phyloP scores from a whole-genome alignment of 352 stramenopile species.

The Thalassiosira livingstoniorum region DNA sequence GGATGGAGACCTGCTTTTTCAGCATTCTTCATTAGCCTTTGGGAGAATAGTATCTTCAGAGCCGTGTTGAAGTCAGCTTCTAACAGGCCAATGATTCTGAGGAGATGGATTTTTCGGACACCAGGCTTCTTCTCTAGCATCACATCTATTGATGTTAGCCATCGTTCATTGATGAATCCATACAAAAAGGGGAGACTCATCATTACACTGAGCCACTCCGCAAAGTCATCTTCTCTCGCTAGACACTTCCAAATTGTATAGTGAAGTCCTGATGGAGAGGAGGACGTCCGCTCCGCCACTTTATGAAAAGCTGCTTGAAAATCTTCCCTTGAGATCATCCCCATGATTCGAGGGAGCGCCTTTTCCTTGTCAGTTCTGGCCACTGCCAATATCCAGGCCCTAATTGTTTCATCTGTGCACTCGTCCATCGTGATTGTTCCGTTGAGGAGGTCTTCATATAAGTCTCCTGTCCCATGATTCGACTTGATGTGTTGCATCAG shows the following conservation, averaged over 20 bases:
- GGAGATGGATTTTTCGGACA: slow-evolving; percentile 35
- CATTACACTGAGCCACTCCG: too few species aligned
- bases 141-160: slow-evolving; percentile 2
- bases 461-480: not conserved
- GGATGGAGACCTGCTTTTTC: slow-evolving; percentile 6
- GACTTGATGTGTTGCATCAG: not conserved
- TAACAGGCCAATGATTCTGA: slow-evolving; percentile 53
- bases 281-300: not conserved
- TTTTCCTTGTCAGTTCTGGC: not conserved
- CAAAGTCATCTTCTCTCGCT: not conserved
- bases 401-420: not conserved
- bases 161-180: slow-evolving; percentile 14
- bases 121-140: slow-evolving; percentile 41
- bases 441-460: not conserved
- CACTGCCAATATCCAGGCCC: not conserved
- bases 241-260: not conserved
- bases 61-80: slow-evolving; percentile 40
- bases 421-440: not conserved
- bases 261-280: not conserved
- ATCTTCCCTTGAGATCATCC: not conserved
- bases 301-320: slow-evolving; percentile 7
- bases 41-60: slow-evolving; percentile 9
- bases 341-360: not conserved
- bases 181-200: not conserved
- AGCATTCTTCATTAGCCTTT: slow-evolving; percentile 22